Evolutionary conservation across 805 yeast genomes (phyloP).

Genomic region (Ogataea angusta): DNA sequence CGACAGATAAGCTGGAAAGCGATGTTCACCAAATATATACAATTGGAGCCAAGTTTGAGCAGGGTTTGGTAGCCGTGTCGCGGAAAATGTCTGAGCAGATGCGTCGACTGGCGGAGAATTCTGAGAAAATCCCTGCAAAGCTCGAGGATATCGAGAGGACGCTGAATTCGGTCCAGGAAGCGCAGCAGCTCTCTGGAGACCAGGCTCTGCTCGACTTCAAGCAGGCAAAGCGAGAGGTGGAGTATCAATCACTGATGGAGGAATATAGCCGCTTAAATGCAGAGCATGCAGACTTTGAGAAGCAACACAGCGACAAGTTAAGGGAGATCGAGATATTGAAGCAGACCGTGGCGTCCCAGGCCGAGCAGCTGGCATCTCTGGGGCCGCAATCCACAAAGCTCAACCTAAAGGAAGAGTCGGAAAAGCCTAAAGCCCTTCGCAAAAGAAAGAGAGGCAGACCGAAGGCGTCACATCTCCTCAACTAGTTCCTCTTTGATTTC

Average conservation of each 20-base stretch:
- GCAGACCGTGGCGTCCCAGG: neutral
- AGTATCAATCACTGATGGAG: slow-evolving; percentile 8
- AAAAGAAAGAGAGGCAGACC: slow-evolving; percentile 1
- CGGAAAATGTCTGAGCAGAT: slow-evolving; percentile 2
- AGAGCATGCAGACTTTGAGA: slow-evolving; percentile 3
- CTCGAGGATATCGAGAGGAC: slow-evolving; percentile 3
- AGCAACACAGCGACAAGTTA: neutral
- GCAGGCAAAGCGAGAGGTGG: slow-evolving; percentile 8
- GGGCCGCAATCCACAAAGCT: neutral
- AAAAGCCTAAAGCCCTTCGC: neutral
- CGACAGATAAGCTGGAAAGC: neutral
- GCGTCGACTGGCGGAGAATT: neutral
- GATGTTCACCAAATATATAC: slow-evolving; percentile 5
- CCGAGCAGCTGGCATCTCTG: neutral
- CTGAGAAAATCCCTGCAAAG: neutral
- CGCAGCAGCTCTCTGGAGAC: slow-evolving; percentile 5
- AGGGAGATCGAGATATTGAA: neutral
- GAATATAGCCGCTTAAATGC: slow-evolving; percentile 5
- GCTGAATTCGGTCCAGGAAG: neutral
- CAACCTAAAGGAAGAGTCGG: neutral
- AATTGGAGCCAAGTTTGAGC: slow-evolving; percentile 7
- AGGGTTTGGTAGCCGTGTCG: slow-evolving; percentile 4
- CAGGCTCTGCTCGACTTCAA: slow-evolving; percentile 8
- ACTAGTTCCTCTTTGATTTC: slow-evolving; percentile 52
- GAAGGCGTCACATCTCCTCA: slow-evolving; percentile 28